Evolutionary conservation across 306 rosid species (phyloP).

Genomic region (Malus sylvestris): DNA sequence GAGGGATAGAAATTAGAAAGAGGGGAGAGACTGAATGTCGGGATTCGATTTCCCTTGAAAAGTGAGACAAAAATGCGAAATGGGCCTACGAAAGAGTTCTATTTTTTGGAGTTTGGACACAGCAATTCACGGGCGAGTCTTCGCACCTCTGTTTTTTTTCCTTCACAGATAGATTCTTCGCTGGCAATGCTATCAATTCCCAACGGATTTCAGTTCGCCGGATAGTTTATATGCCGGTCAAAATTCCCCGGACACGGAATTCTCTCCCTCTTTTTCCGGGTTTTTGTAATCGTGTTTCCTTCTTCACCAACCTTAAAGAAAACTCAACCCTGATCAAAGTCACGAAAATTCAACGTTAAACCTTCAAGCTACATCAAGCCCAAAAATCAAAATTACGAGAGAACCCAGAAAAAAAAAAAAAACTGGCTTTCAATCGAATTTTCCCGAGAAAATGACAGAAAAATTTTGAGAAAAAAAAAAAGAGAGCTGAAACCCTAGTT

Average conservation of each 20-base stretch:
- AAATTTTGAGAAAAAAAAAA: not conserved
- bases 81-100: slow-evolving; percentile 26
- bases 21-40: slow-evolving; percentile 27
- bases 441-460: not conserved
- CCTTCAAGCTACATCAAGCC: slow-evolving; percentile 35
- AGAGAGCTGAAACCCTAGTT: not conserved
- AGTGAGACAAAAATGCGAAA: slow-evolving; percentile 24
- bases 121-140: slow-evolving; percentile 32
- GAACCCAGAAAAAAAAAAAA: not conserved
- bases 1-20: not conserved
- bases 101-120: slow-evolving; percentile 33
- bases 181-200: slow-evolving; percentile 33
- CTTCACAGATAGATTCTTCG: slow-evolving; percentile 25
- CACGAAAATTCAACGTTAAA: slow-evolving; percentile 28
- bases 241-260: not conserved
- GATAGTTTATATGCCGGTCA: slow-evolving; percentile 10
- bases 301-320: slow-evolving; percentile 43
- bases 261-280: not conserved
- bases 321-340: slow-evolving; percentile 33
- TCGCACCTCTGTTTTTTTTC: not conserved
- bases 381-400: slow-evolving; percentile 1
- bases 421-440: slow-evolving; percentile 2
- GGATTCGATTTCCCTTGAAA: slow-evolving; percentile 29
- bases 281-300: not conserved
- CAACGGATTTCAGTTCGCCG: slow-evolving; percentile 12